phyloP scores from a whole-genome alignment of 78 protist species.

The Dictyostelium firmibasis region DNA sequence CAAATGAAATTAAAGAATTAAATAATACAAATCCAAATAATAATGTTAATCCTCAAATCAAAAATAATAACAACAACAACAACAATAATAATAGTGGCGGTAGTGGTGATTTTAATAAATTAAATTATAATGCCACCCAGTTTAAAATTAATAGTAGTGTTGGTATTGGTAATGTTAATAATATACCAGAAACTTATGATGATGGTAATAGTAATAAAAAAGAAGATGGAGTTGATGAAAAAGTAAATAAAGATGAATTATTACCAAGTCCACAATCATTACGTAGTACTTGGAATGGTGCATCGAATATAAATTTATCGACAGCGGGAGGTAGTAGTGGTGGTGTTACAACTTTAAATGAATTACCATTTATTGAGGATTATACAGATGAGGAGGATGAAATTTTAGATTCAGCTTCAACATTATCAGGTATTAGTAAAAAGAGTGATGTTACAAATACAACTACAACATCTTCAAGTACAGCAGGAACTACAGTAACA shows the following conservation, averaged over 20 bases:
- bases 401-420: background rate
- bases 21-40: slow-evolving; percentile 20
- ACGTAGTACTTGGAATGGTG: slow-evolving; percentile 4
- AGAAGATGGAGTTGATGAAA: background rate
- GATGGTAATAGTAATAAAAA: background rate
- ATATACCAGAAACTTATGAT: background rate
- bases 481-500: background rate
- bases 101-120: slow-evolving; percentile 2
- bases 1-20: background rate
- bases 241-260: background rate
- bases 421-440: background rate
- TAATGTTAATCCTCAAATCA: background rate
- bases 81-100: background rate
- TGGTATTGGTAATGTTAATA: background rate
- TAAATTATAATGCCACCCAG: background rate
- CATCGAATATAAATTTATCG: background rate
- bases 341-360: background rate
- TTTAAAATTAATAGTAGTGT: background rate
- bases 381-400: background rate
- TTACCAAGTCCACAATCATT: background rate
- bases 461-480: background rate
- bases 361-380: slow-evolving; percentile 9
- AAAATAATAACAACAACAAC: background rate
- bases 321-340: background rate
- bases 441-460: background rate